Conservation (phyloP, 106 monocot species). For the Gastrodia elata region DNA sequence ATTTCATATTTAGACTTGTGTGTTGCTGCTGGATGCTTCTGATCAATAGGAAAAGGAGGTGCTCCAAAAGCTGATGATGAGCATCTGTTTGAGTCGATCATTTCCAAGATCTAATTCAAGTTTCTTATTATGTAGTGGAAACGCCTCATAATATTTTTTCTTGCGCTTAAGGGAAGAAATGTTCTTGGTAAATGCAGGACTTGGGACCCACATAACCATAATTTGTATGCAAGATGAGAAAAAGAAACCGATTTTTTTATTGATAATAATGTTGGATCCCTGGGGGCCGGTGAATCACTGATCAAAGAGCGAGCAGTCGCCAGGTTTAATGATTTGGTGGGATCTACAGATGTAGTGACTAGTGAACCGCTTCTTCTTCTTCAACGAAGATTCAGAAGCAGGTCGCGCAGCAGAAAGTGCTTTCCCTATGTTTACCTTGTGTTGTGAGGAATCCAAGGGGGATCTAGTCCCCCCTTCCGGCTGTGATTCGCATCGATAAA, state of each 20-base stretch:
- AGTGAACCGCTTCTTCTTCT: conserved; percentile 1
- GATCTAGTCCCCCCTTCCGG: too few species aligned
- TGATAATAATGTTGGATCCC: background rate
- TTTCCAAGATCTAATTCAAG: conserved; percentile 17
- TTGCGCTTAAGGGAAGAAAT: conserved; percentile 24
- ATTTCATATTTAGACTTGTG: background rate
- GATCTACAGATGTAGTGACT: background rate
- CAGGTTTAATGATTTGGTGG: background rate
- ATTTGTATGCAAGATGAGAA: conserved; percentile 9
- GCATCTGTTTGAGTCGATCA: conserved; percentile 21
- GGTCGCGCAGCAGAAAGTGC: too few species aligned
- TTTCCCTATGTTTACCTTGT: too few species aligned
- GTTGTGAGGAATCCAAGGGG: too few species aligned
- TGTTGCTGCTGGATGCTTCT: conserved; percentile 5
- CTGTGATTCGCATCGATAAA: too few species aligned
- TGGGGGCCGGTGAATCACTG: background rate
- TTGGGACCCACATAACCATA: conserved; percentile 9
- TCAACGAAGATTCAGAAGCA: background rate
- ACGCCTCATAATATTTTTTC: conserved; percentile 23
- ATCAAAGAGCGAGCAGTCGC: background rate
- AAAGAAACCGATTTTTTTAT: too few species aligned
- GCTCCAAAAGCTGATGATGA: conserved; percentile 6
- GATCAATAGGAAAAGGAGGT: conserved; percentile 11
- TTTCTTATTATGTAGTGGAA: conserved; percentile 28
- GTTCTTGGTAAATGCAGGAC: conserved; percentile 26